phyloP scores from a whole-genome alignment of 208 protist genomes.

The Acanthamoeba divionensis region DNA sequence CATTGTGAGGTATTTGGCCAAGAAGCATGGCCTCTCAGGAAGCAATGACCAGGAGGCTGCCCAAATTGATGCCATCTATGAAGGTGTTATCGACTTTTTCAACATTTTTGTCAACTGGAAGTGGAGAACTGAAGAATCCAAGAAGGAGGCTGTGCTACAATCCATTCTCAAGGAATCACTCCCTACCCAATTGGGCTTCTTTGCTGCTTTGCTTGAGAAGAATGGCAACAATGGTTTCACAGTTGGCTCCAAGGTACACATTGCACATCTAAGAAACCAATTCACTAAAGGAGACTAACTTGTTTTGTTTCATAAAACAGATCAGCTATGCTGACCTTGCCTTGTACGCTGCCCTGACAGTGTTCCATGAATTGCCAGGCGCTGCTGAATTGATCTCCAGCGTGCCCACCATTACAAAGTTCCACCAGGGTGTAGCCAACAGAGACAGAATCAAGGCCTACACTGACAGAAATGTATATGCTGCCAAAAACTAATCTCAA shows the following conservation, averaged over 20 bases:
- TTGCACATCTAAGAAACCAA: too few relatives aligned
- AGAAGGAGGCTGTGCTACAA: not conserved
- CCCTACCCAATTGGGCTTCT: not conserved
- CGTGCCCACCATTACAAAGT: not conserved
- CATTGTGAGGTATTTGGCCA: conserved; percentile 16
- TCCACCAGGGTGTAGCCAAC: not conserved
- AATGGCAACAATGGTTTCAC: not conserved
- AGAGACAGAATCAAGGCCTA: not conserved
- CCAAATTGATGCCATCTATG: not conserved
- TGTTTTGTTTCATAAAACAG: too few relatives aligned
- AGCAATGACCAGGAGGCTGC: not conserved
- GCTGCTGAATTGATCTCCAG: not conserved
- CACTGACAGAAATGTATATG: not conserved
- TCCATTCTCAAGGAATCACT: not conserved
- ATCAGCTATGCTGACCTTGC: not conserved
- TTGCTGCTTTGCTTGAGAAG: not conserved
- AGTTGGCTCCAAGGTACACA: not conserved
- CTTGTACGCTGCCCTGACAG: not conserved
- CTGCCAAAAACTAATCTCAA: not conserved
- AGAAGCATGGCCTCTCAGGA: conserved; percentile 3
- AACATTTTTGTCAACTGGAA: not conserved
- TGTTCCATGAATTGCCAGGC: not conserved
- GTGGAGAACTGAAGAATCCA: not conserved
- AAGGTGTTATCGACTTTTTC: not conserved
- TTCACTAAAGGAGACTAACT: too few relatives aligned